Base-by-base conservation (phyloP, 768 basidiomycete species). In the Termitomyces sp. region DNA sequence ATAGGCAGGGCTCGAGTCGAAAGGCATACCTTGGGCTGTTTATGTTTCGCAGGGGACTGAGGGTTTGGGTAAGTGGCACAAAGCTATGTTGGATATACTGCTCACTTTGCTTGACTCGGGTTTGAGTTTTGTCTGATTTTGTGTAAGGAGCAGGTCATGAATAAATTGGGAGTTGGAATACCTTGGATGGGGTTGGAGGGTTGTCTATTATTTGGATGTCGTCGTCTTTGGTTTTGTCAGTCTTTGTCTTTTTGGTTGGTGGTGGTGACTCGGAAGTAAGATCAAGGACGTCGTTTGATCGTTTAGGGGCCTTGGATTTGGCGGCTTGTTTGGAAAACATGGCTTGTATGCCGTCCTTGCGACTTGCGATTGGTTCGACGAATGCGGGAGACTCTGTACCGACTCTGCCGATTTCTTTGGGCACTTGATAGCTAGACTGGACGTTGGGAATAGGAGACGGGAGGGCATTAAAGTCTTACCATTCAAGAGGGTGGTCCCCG, bases 391-490 rank as follows among this genome's bases (percentile, higher is more conserved):
- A 93, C 63, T 98, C 89, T 7, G 75, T 84, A 7, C 92, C 91
- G 3, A 98, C 89, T 69, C 89, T 95, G 0, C 94, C 95, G 0
- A 97, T 85, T 73, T 97, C 95, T 60, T 82, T 83, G 0, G 91
- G 91, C 0, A 97, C 95, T 54, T 82, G 83, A 65, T 95, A 97
- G 64, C 94, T 95, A 58, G 3, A 43, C 20, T 29, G 18, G 16
- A 53, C 20, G 31, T 52, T 27, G 40, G 40, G 35, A 25, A 12
- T n/a, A 25, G 9, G 20, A 11, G 29, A 31, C 27, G 9, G 31
- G 48, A 11, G 39, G 7, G 16, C 27, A 33, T n/a, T 13, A n/a
- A 12, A 16, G 1, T 48, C 82, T 46, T 58, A 92, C 90, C 89
- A 93, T 56, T 88, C 82, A 1, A 96, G 73, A 7, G 81, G 76